These are phyloP conservation scores for Calonectria hongkongensis DNA, from an alignment of 2,329 filamentous ascomycete genomes.

Conservation along the genomic window DNA sequence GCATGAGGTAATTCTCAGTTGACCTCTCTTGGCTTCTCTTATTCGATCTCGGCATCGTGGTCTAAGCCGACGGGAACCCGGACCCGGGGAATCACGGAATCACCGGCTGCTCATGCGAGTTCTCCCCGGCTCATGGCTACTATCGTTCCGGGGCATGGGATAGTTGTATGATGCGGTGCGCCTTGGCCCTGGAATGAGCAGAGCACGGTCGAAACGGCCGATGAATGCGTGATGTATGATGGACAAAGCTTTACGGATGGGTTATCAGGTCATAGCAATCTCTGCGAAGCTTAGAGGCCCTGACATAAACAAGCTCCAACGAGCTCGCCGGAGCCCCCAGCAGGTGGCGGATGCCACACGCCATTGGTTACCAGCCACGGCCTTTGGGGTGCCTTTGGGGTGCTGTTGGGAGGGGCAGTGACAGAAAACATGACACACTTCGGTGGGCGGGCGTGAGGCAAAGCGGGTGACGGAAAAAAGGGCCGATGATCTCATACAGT, in stretches of 20 bases:
- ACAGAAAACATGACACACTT: constrained; percentile 1
- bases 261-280: constrained; percentile 23
- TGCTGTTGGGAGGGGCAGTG: not conserved
- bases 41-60: constrained; percentile 25
- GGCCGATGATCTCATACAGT: constrained; percentile 5
- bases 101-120: constrained; percentile 1
- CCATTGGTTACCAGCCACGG: constrained; percentile 52
- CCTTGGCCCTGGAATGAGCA: not conserved
- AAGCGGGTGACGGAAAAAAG: not conserved
- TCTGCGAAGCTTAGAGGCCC: constrained; percentile 12
- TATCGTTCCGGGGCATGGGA: constrained; percentile 1
- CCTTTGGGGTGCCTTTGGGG: not conserved
- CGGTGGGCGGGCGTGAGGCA: not conserved
- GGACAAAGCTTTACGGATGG: not conserved
- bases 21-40: constrained; percentile 1
- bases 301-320: not conserved
- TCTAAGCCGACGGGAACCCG: constrained; percentile 24
- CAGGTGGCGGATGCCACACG: constrained; percentile 48
- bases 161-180: constrained; percentile 12
- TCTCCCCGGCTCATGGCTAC: constrained; percentile 4
- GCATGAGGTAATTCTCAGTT: constrained; percentile 18
- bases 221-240: constrained; percentile 12
- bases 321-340: not conserved
- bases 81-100: constrained; percentile 18
- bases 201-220: not conserved